These are phyloP conservation scores for Epichloe scottii DNA, from an alignment of 2,329 filamentous ascomycete genomes.

Conservation along the genomic window DNA sequence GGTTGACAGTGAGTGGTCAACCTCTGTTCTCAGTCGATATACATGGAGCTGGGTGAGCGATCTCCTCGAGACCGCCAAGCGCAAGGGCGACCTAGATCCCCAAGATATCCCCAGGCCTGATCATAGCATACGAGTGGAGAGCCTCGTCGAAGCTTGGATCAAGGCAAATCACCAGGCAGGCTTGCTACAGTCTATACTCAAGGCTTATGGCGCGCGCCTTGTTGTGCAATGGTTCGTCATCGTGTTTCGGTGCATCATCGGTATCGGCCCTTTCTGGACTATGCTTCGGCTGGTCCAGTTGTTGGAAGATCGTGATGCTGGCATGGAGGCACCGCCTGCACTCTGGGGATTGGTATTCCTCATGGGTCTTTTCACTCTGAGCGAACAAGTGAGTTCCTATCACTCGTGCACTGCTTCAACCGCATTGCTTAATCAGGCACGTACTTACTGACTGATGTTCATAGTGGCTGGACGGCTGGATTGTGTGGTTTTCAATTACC, in stretches of 20 bases:
- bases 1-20: constrained; percentile 53
- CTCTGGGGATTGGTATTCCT: constrained; percentile 58
- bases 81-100: constrained; percentile 48
- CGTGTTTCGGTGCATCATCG: constrained; percentile 40
- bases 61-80: constrained; percentile 40
- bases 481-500: constrained; percentile 54
- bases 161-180: constrained; percentile 30
- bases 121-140: constrained; percentile 38
- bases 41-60: constrained; percentile 52
- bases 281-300: constrained; percentile 52
- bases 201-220: constrained; percentile 44
- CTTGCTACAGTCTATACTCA: constrained; percentile 48
- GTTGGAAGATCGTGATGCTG: constrained; percentile 42
- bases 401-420: background rate
- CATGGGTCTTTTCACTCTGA: constrained; percentile 47
- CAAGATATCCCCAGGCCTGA: constrained; percentile 50
- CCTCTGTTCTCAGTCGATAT: constrained; percentile 46
- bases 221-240: constrained; percentile 47
- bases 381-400: constrained; percentile 27
- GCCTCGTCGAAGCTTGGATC: constrained; percentile 37
- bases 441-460: constrained; percentile 5
- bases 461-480: constrained; percentile 48
- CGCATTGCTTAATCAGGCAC: background rate
- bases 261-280: constrained; percentile 58
- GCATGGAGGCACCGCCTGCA: constrained; percentile 32